Evolutionary conservation across 805 yeast genomes (phyloP), one percentile per base, ranked within the genome.

Genomic region (Teunomyces tritomae): DNA sequence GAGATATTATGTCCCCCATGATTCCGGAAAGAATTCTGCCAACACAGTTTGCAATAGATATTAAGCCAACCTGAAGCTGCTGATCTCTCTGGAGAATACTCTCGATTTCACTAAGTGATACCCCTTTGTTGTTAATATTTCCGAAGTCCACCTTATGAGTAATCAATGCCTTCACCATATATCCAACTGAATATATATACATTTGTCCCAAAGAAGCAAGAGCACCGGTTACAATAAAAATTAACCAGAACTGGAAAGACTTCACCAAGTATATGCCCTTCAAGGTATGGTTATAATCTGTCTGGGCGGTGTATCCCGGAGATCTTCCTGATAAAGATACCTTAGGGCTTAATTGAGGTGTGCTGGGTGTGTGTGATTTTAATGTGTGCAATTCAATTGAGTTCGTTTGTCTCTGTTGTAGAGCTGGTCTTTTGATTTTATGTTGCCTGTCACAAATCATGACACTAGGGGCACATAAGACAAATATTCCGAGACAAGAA

Each of bases 21-120:
- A 80, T 59, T 0, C 95, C 95, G 33, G 87, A 77, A 2, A 74
- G 46, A 5, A 87, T 63, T 46, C 95, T 69, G 2, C 92, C 95
- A 0, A 67, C 54, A 57, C 87, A 87, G 54, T 87, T 85, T 27
- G 84, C 76, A 11, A 84, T 57, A 2, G 92, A 86, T 4, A 87
- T 64, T n/a, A 84, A 58, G 2, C 88, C 83, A 10, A 87, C 95
- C 62, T 87, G 94, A 28, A 75, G 65, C 46, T 85, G 85, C 61
- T 87, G 95, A 48, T 80, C 74, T 39, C 65, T 63, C 57, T 79
- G 85, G 28, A 80, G 70, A 42, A 70, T 52, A 9, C 60, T 58
- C 8, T 66, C 71, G 4, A 66, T 52, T 17, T 55, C 49, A 14
- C 42, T 54, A 2, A 37, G 16, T 3, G 48, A 39, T n/a, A 46